Evolutionary conservation across 805 yeast genomes (phyloP).

Genomic region (Candida chauliodis): DNA sequence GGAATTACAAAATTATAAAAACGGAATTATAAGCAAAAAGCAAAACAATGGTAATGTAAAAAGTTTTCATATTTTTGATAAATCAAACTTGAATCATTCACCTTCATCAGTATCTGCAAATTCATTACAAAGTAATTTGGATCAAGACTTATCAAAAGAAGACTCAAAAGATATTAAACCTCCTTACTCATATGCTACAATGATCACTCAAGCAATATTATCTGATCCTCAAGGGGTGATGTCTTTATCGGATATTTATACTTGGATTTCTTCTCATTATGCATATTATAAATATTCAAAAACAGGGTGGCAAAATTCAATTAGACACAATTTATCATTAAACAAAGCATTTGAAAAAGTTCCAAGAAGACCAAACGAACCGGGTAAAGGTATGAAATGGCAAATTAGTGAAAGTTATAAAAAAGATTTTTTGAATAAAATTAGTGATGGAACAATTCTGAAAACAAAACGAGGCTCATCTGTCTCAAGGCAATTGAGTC

Average conservation of each 20-base stretch:
- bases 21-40: not conserved
- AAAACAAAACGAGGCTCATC: conserved; percentile 77
- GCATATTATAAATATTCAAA: conserved; percentile 89
- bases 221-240: conserved; percentile 84
- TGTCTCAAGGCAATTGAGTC: conserved; percentile 74
- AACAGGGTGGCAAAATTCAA: conserved; percentile 98
- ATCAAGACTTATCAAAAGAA: conserved; percentile 76
- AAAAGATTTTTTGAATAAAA: conserved; percentile 77
- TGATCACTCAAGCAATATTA: conserved; percentile 95
- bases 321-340: conserved; percentile 88
- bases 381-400: conserved; percentile 99
- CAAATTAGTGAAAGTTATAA: conserved; percentile 83
- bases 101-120: conserved; percentile 38
- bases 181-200: conserved; percentile 94
- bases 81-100: conserved; percentile 34
- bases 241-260: conserved; percentile 87
- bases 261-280: conserved; percentile 82
- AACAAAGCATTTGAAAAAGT: conserved; percentile 98
- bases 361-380: conserved; percentile 91
- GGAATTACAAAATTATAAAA: conserved; percentile 14
- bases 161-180: conserved; percentile 94
- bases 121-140: conserved; percentile 42
- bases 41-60: conserved; percentile 15
- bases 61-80: conserved; percentile 52
- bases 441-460: conserved; percentile 69